phyloP scores from a whole-genome alignment of 805 yeast species.

The Ogataea philodendri region DNA sequence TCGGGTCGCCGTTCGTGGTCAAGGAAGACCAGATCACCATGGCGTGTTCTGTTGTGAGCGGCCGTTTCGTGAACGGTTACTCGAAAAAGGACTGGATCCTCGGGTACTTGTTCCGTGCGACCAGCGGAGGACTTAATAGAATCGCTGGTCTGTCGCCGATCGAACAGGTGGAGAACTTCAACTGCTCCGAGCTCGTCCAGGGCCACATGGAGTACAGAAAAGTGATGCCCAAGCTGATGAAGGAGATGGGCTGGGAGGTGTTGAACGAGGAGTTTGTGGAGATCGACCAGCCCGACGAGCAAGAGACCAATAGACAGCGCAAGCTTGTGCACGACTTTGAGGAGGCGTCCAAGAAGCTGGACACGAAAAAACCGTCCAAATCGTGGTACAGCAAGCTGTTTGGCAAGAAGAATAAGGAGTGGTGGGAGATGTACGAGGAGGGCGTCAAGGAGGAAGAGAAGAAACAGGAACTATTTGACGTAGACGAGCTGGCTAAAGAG shows the following conservation, averaged over 20 bases:
- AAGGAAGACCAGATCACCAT: conserved; percentile 72
- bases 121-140: conserved; percentile 89
- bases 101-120: conserved; percentile 92
- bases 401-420: conserved; percentile 49
- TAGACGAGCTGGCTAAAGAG: conserved; percentile 43
- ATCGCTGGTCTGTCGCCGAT: conserved; percentile 88
- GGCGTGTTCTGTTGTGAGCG: conserved; percentile 85
- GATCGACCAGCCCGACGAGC: conserved; percentile 94
- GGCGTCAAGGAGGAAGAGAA: conserved; percentile 32
- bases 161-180: conserved; percentile 75
- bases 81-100: conserved; percentile 94
- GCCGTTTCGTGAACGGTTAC: conserved; percentile 85
- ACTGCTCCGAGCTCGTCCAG: conserved; percentile 81
- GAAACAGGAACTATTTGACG: conserved; percentile 39
- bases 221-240: conserved; percentile 81
- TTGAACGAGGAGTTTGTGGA: conserved; percentile 89
- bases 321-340: conserved; percentile 82
- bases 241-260: conserved; percentile 72
- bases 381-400: conserved; percentile 42
- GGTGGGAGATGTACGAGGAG: conserved; percentile 57
- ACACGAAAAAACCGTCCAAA: conserved; percentile 48
- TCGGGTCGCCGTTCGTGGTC: conserved; percentile 86
- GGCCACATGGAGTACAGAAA: conserved; percentile 98
- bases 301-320: conserved; percentile 77
- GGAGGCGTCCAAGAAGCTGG: conserved; percentile 55